Base-by-base conservation (phyloP, 805 yeast species). In the Metschnikowia matae region DNA sequence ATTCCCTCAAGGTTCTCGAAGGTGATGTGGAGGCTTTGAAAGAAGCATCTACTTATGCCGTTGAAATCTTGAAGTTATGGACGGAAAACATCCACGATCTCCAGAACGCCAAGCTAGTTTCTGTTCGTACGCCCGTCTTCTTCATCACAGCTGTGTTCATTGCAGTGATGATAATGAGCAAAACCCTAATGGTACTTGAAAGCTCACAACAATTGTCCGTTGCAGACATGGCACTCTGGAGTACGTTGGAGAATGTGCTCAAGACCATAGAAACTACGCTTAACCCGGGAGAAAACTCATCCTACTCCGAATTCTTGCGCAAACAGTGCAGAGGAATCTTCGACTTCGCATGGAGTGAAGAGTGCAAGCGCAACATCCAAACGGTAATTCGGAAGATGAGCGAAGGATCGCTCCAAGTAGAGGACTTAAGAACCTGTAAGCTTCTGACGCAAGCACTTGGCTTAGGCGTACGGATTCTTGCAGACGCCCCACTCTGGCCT, bases 401-500 rank as follows among this genome's bases (percentile, higher is more conserved):
- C 13, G 26, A 32, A 4, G 52, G 36, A 8, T 18, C 21, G 7
- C 50, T 49, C 78, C 6, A 6, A 11, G 40, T 40, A 2, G 68
- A 75, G 54, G 75, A 69, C 50, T 62, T 73, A 10, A 21, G 75
- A 69, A 55, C 70, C 70, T 45, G 80, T 81, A 13, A 71, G 78
- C 62, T 70, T 81, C 47, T 80, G 84, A 17, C 72, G 78, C 46
- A 78, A 83, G 61, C 84, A 18, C 66, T 87, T 38, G 83, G 84
- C 49, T 66, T 87, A 36, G 95, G 94, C 38, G 87, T 87, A 11
- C 71, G 89, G 58, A 84, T 87, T 31, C 71, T 87, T 46, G 89
- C 90, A 3, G 94, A 87, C 70, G 91, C 91, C 0, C 94, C 94
- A 14, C 85, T 87, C 23, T 87, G 95, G 95, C 94, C 94, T 0